These are phyloP conservation scores for Dioszegia crocea DNA, from an alignment of 768 basidiomycete genomes.

Conservation along the genomic window DNA sequence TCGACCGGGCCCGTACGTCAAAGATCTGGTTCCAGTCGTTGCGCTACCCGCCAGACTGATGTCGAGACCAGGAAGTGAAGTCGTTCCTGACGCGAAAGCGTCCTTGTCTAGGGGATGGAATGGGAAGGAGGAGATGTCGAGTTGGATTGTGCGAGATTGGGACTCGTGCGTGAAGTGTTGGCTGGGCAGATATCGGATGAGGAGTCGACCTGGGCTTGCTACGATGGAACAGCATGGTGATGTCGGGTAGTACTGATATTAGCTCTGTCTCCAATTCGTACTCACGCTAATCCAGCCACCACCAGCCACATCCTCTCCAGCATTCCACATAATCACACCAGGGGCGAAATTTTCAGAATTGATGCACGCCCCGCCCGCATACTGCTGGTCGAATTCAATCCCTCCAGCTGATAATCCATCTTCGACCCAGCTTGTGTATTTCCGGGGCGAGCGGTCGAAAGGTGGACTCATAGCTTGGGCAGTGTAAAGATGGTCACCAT, in stretches of 20 bases:
- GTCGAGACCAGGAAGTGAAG: slow-evolving; percentile 17
- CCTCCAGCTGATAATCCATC: slow-evolving; percentile 19
- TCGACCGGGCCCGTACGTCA: background rate
- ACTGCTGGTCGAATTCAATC: slow-evolving; percentile 13
- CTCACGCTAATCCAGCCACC: slow-evolving; percentile 21
- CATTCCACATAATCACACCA: slow-evolving; percentile 20
- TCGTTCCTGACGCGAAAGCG: background rate
- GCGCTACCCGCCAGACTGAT: slow-evolving; percentile 12
- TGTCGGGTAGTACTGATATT: slow-evolving; percentile 9
- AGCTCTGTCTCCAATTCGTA: background rate
- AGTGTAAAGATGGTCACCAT: slow-evolving; percentile 1
- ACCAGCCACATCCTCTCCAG: slow-evolving; percentile 8
- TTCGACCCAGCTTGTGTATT: slow-evolving; percentile 18
- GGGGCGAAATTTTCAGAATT: slow-evolving; percentile 13
- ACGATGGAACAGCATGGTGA: slow-evolving; percentile 7
- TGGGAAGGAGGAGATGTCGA: slow-evolving; percentile 11
- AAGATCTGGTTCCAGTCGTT: background rate
- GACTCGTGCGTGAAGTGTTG: background rate
- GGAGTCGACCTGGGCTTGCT: background rate
- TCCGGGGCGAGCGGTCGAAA: slow-evolving; percentile 11
- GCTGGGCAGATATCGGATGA: slow-evolving; percentile 11
- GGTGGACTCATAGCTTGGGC: slow-evolving; percentile 11
- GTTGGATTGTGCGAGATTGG: background rate
- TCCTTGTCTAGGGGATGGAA: slow-evolving; percentile 3
- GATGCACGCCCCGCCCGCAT: slow-evolving; percentile 13